Percentiles rank a stretch among this genome's conserved stretches.
Evolutionary conservation across 106 monocot genomes (phyloP).

Genomic region (Acorus calamus): DNA sequence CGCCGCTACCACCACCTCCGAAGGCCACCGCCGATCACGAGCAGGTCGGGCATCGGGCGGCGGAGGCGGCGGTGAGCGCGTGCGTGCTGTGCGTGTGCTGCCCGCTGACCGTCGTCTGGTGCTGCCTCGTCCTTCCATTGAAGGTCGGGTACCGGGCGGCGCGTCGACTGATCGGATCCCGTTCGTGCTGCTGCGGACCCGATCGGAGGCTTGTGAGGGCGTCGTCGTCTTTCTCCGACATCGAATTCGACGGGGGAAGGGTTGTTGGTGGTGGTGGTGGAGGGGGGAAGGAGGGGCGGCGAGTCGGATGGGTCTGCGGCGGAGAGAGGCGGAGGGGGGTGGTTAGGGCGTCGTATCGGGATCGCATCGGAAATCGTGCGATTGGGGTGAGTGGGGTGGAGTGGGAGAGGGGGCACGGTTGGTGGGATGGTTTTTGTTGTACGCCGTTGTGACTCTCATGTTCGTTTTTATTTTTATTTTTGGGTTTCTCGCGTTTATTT

Average conservation of each 20-base stretch:
- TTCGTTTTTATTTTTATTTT: too few species aligned
- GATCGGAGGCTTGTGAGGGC: neutral
- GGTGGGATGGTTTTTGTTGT: too few species aligned
- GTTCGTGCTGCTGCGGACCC: neutral
- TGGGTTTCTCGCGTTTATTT: too few species aligned
- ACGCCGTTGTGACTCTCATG: too few species aligned
- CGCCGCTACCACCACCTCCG: neutral
- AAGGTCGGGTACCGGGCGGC: slow-evolving; percentile 1
- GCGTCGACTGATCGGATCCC: neutral
- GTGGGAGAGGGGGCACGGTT: too few species aligned
- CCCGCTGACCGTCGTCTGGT: slow-evolving; percentile 18
- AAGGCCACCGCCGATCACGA: too few species aligned
- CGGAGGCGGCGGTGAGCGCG: slow-evolving; percentile 12
- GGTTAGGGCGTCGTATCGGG: too few species aligned
- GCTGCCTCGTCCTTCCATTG: slow-evolving; percentile 20
- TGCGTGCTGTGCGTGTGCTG: slow-evolving; percentile 34
- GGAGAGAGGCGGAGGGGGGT: too few species aligned
- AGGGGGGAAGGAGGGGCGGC: too few species aligned
- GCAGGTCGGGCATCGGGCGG: slow-evolving; percentile 2
- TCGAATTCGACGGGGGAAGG: slow-evolving; percentile 11
- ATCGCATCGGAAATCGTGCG: too few species aligned
- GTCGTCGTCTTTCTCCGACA: slow-evolving; percentile 32
- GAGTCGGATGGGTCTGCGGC: too few species aligned
- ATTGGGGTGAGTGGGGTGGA: too few species aligned
- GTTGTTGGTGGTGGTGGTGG: neutral